phyloP scores from a whole-genome alignment of 208 protist genomes.

The Leishmania martiniquensis region DNA sequence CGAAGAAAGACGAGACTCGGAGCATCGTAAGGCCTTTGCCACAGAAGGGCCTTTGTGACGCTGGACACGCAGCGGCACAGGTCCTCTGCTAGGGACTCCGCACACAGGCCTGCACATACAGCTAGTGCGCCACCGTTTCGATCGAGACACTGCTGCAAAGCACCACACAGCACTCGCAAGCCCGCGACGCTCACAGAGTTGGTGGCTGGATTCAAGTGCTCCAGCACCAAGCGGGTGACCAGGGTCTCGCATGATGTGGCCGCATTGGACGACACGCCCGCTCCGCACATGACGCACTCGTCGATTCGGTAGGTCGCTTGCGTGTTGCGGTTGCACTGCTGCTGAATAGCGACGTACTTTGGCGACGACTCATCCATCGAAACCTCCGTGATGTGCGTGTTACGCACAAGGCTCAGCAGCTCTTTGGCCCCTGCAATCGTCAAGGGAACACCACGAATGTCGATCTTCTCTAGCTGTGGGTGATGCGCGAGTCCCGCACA shows the following conservation, averaged over 20 bases:
- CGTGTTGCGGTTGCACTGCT: conserved; percentile 68
- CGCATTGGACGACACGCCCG: conserved; percentile 10
- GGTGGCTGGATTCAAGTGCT: conserved; percentile 16
- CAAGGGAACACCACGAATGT: conserved; percentile 70
- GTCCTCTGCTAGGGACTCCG: conserved; percentile 45
- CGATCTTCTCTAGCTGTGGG: conserved; percentile 68
- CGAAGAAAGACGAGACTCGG: conserved; percentile 33
- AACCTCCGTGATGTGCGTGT: conserved; percentile 59
- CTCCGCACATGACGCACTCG: conserved; percentile 59
- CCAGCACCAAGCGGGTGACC: conserved; percentile 23
- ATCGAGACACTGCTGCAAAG: conserved; percentile 52
- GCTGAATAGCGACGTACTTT: conserved; percentile 69
- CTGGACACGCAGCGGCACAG: conserved; percentile 43
- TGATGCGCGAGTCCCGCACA: conserved; percentile 56
- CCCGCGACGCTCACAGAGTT: conserved; percentile 36
- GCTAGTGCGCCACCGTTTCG: conserved; percentile 60
- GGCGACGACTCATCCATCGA: conserved; percentile 63
- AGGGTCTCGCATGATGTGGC: conserved; percentile 23
- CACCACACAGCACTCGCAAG: conserved; percentile 54
- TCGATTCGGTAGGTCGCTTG: conserved; percentile 30
- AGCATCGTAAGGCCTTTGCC: conserved; percentile 26
- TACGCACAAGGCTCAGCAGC: conserved; percentile 65
- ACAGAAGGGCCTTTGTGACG: conserved; percentile 41
- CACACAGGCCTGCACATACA: conserved; percentile 63
- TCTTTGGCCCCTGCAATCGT: conserved; percentile 51